These are phyloP conservation scores for Vinca minor DNA, from an alignment of 257 asterid genomes.

Conservation along the genomic window DNA sequence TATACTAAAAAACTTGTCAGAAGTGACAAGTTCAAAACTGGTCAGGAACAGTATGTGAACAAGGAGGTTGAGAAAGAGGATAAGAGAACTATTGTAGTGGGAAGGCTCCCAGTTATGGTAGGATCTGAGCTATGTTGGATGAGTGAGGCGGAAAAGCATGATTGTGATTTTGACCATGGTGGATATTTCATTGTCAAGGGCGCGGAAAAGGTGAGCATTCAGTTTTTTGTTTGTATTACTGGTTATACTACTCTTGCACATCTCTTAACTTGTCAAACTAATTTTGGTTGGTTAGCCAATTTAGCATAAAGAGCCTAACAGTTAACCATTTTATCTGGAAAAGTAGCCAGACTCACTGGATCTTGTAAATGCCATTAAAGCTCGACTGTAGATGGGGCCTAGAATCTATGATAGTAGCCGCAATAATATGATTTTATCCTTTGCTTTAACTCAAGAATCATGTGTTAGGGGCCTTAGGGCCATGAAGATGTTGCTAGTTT, in stretches of 20 bases:
- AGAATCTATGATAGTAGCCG: neutral
- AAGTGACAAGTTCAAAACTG: conserved; percentile 81
- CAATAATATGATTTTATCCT: neutral
- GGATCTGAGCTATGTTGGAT: too few relatives aligned
- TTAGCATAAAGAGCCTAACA: neutral
- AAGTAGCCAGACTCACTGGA: neutral
- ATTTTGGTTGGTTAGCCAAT: neutral
- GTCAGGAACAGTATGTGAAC: conserved; percentile 41
- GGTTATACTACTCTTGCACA: too few relatives aligned
- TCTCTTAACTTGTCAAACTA: neutral
- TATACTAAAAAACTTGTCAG: conserved; percentile 48
- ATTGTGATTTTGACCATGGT: too few relatives aligned
- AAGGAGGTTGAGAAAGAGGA: conserved; percentile 31
- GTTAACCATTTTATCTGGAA: neutral
- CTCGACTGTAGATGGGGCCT: neutral
- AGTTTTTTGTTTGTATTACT: neutral
- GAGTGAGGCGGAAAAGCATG: too few relatives aligned
- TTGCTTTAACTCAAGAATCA: neutral
- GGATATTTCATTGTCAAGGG: too few relatives aligned
- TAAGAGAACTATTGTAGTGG: too few relatives aligned
- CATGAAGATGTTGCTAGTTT: neutral
- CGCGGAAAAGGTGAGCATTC: too few relatives aligned
- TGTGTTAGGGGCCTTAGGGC: too few relatives aligned
- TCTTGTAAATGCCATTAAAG: neutral
- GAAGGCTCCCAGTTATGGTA: too few relatives aligned